Conservation (phyloP, 257 asterid genomes). For the Ehretia macrophylla region DNA sequence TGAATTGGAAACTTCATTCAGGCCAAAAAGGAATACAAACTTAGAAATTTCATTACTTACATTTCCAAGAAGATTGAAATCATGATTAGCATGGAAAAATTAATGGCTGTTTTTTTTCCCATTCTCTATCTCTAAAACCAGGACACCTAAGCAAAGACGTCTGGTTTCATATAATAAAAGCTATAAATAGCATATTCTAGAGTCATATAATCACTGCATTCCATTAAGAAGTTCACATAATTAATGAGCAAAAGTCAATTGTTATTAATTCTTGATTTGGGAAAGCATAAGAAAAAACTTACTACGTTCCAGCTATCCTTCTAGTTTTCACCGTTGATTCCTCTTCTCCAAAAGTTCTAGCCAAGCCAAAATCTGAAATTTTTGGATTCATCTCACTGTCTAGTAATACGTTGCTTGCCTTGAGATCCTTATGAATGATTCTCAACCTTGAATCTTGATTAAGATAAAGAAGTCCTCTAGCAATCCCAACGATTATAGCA, state of each 20-base stretch:
- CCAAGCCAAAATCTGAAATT: constrained; percentile 35
- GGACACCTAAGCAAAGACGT: constrained; percentile 40
- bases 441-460: constrained; percentile 37
- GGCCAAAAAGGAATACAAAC: too few species aligned
- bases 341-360: constrained; percentile 10
- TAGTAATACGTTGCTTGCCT: constrained; percentile 30
- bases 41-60: too few species aligned
- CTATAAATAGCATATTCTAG: constrained; percentile 34
- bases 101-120: constrained; percentile 35
- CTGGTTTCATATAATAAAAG: constrained; percentile 32
- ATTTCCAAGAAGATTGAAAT: constrained; percentile 33
- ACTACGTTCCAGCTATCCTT: constrained; percentile 14
- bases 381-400: constrained; percentile 31
- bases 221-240: neutral
- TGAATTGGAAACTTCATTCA: neutral
- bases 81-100: constrained; percentile 9
- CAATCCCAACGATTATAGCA: constrained; percentile 24
- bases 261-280: constrained; percentile 4
- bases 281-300: constrained; percentile 21
- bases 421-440: constrained; percentile 34
- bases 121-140: constrained; percentile 30
- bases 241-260: constrained; percentile 2
- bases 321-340: constrained; percentile 7
- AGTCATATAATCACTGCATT: constrained; percentile 36
- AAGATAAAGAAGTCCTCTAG: constrained; percentile 37